Conservation (phyloP, 176 grass and related monocot species). For the Alloteropsis semialata region DNA sequence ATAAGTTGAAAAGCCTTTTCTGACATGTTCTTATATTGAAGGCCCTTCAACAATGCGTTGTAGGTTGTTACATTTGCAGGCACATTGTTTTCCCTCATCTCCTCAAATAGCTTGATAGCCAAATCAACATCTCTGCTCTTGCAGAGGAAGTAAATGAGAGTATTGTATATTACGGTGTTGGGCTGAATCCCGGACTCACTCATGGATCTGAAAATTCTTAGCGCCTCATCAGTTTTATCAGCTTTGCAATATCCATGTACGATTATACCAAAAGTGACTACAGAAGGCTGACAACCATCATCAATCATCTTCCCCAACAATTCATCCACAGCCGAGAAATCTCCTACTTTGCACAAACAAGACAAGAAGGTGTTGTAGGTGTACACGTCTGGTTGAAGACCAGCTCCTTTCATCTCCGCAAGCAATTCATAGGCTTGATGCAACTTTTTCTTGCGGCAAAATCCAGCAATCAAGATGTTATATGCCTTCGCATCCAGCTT, state of each 20-base stretch:
- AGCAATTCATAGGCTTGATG: conserved; percentile 45
- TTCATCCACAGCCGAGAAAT: conserved; percentile 50
- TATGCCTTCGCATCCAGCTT: conserved; percentile 53
- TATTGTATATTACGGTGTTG: conserved; percentile 73
- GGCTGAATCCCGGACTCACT: conserved; percentile 29
- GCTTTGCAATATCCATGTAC: conserved; percentile 78
- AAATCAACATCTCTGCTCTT: conserved; percentile 30
- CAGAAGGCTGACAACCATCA: conserved; percentile 48
- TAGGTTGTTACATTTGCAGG: conserved; percentile 55
- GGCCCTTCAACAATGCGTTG: conserved; percentile 62
- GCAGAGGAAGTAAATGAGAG: conserved; percentile 61
- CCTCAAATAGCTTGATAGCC: background rate
- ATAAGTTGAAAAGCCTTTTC: conserved; percentile 66
- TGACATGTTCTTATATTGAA: conserved; percentile 43
- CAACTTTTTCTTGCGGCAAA: conserved; percentile 63
- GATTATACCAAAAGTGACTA: conserved; percentile 68
- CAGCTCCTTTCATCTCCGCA: conserved; percentile 46
- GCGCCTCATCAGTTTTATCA: conserved; percentile 54
- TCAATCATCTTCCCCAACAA: conserved; percentile 63
- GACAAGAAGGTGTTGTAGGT: conserved; percentile 78
- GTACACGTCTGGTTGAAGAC: conserved; percentile 57
- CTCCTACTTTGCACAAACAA: conserved; percentile 49
- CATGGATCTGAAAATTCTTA: conserved; percentile 70
- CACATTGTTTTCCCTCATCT: conserved; percentile 32
- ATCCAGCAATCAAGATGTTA: conserved; percentile 72